phyloP scores from a whole-genome alignment of 768 basidiomycete genomes.

The Hericium erinaceus region DNA sequence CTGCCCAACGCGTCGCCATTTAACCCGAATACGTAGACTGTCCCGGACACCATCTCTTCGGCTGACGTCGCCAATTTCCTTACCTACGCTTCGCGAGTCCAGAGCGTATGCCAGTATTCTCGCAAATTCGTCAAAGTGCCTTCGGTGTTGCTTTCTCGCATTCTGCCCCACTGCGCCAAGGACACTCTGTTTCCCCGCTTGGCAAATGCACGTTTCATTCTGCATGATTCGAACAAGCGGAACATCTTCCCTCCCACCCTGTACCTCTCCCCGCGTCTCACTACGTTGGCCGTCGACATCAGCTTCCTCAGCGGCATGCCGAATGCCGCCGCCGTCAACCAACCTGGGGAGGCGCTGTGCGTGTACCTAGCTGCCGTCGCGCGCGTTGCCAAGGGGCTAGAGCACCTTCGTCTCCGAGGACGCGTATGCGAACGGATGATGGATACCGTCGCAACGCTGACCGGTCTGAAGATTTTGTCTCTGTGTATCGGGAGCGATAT shows the following conservation, averaged over 20 bases:
- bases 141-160: background rate
- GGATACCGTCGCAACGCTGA: conserved; percentile 8
- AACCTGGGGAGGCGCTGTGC: conserved; percentile 4
- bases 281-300: conserved; percentile 7
- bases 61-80: conserved; percentile 4
- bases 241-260: conserved; percentile 4
- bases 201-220: conserved; percentile 2
- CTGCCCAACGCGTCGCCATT: too few relatives aligned
- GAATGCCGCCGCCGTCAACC: background rate
- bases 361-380: conserved; percentile 10
- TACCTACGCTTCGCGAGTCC: conserved; percentile 13
- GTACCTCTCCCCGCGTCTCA: conserved; percentile 9
- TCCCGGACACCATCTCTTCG: background rate
- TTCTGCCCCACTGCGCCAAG: background rate
- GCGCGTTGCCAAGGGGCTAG: conserved; percentile 5
- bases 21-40: background rate
- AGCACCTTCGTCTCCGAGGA: conserved; percentile 10
- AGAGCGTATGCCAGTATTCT: conserved; percentile 7
- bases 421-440: conserved; percentile 9
- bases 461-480: conserved; percentile 9
- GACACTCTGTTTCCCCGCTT: conserved; percentile 8
- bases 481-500: conserved; percentile 10
- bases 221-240: conserved; percentile 7
- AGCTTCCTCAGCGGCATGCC: conserved; percentile 7
- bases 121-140: conserved; percentile 1